Conservation (phyloP, 345 rosid genomes). For the Eucalyptus victrix region DNA sequence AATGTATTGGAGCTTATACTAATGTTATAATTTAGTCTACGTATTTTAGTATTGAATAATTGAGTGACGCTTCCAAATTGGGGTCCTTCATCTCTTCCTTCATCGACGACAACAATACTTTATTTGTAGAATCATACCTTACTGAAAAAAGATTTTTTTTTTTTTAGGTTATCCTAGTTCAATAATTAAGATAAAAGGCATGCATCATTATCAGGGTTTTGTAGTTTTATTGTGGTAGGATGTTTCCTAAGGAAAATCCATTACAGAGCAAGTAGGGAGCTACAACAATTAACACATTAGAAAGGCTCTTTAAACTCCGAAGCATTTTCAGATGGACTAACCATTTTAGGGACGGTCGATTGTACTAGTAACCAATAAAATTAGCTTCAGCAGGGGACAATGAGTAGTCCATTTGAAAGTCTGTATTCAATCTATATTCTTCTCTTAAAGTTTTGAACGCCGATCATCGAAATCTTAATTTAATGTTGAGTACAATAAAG, state of each 20-base stretch:
- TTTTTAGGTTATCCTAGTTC: not conserved
- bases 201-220: not conserved
- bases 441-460: not conserved
- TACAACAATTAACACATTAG: not conserved
- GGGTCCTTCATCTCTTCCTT: not conserved
- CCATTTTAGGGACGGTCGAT: not conserved
- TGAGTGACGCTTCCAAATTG: not conserved
- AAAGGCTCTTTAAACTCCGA: not conserved
- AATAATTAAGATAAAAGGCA: not conserved
- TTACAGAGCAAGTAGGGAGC: not conserved
- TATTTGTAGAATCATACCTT: not conserved
- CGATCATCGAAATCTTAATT: not conserved
- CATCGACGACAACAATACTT: not conserved
- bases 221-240: not conserved
- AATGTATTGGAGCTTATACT: not conserved
- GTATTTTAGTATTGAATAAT: not conserved
- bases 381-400: not conserved
- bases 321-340: not conserved
- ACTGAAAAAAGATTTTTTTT: not conserved
- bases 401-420: not conserved
- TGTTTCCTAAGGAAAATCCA: not conserved
- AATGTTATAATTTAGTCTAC: not conserved
- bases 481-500: not conserved
- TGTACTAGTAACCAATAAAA: not conserved
- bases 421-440: not conserved